Evolutionary conservation across 768 basidiomycete species (phyloP).

Genomic region (Russula dissimulans): DNA sequence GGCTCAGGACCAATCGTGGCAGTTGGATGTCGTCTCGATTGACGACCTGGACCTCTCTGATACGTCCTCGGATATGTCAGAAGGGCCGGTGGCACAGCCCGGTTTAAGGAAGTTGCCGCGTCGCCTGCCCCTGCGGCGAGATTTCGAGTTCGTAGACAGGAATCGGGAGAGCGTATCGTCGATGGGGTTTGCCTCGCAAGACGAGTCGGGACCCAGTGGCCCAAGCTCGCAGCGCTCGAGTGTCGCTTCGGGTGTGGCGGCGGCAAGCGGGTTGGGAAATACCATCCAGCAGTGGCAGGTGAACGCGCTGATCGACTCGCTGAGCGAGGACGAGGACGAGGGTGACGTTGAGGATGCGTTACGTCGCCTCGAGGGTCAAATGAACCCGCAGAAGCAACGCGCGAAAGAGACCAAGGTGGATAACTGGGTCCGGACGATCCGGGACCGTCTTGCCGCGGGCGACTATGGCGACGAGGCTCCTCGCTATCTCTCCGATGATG

Average conservation of each 20-base stretch:
- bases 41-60: slow-evolving; percentile 79
- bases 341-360: slow-evolving; percentile 82
- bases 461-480: slow-evolving; percentile 56
- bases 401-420: slow-evolving; percentile 73
- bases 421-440: slow-evolving; percentile 69
- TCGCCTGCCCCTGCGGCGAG: slow-evolving; percentile 62
- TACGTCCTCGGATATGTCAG: slow-evolving; percentile 49
- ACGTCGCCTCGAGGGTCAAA: slow-evolving; percentile 73
- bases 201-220: slow-evolving; percentile 44
- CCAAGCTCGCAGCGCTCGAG: slow-evolving; percentile 40
- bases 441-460: slow-evolving; percentile 52
- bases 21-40: slow-evolving; percentile 65
- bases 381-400: slow-evolving; percentile 60
- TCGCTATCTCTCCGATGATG: slow-evolving; percentile 43
- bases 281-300: slow-evolving; percentile 75
- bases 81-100: slow-evolving; percentile 27
- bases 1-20: slow-evolving; percentile 39
- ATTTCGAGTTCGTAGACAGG: slow-evolving; percentile 73
- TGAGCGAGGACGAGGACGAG: slow-evolving; percentile 63
- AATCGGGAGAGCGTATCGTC: slow-evolving; percentile 68
- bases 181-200: slow-evolving; percentile 55
- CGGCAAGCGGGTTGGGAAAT: slow-evolving; percentile 32
- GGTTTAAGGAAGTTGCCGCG: slow-evolving; percentile 44
- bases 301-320: slow-evolving; percentile 61
- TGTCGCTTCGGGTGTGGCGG: slow-evolving; percentile 28